Percentiles rank a stretch among this genome's conserved stretches.
Evolutionary conservation across 495 filamentous ascomycete genomes (phyloP).

Genomic region (Penicillium macrosclerotiorum): DNA sequence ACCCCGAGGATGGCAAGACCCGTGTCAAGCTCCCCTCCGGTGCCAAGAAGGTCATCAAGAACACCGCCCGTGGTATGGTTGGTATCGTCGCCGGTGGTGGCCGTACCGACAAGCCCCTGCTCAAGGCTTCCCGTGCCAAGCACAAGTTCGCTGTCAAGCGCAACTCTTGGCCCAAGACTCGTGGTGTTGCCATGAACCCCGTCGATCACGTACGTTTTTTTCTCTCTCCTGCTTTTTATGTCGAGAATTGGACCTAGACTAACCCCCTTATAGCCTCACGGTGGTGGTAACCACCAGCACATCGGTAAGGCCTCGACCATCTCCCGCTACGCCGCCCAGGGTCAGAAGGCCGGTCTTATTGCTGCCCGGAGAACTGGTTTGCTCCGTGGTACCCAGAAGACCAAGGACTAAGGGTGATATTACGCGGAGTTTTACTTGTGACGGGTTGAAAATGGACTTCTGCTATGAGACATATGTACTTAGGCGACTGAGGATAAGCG

Average conservation of each 20-base stretch:
- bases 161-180: conserved; percentile 99
- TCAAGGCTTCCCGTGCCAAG: conserved; percentile 98
- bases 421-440: conserved; percentile 47
- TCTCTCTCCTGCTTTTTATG: neutral
- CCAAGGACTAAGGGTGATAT: conserved; percentile 68
- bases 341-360: conserved; percentile 99
- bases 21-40: conserved; percentile 97
- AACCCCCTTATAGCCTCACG: conserved; percentile 70
- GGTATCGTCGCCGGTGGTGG: conserved; percentile 99
- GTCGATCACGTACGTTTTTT: conserved; percentile 81
- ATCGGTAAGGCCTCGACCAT: conserved; percentile 99
- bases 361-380: conserved; percentile 98
- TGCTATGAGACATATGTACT: conserved; percentile 53
- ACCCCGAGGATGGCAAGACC: conserved; percentile 98
- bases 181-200: conserved; percentile 99
- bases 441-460: conserved; percentile 51
- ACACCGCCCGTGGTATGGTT: conserved; percentile 92
- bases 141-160: conserved; percentile 99
- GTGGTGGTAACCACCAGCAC: conserved; percentile 99
- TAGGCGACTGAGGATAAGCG: conserved; percentile 48
- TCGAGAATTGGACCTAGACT: conserved; percentile 24
- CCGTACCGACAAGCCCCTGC: conserved; percentile 97
- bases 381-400: conserved; percentile 99
- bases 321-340: conserved; percentile 91
- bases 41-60: conserved; percentile 98